Evolutionary conservation across 768 basidiomycete genomes (phyloP).

Genomic region (Agrocybe pediades): DNA sequence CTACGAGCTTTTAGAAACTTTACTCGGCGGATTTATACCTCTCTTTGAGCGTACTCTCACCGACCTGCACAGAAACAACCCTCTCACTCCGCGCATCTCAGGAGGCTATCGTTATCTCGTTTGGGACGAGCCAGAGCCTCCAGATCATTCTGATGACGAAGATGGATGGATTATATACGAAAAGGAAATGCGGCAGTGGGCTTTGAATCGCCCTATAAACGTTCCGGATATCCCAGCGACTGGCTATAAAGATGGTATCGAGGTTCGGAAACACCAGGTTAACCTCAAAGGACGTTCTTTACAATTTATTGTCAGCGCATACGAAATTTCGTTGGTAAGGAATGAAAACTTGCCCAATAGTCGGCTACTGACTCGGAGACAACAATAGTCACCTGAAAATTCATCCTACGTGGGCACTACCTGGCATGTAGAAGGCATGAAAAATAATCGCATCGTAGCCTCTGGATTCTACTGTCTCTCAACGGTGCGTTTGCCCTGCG

Average conservation of each 20-base stretch:
- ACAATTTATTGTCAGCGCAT: conserved; percentile 44
- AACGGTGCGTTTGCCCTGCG: conserved; percentile 29
- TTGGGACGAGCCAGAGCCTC: conserved; percentile 52
- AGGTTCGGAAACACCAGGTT: conserved; percentile 39
- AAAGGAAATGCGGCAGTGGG: conserved; percentile 43
- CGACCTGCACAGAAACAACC: conserved; percentile 53
- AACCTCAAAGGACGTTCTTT: conserved; percentile 37
- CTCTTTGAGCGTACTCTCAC: conserved; percentile 55
- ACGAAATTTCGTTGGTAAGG: conserved; percentile 44
- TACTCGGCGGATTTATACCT: conserved; percentile 41
- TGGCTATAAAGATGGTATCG: conserved; percentile 50
- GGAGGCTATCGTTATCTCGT: conserved; percentile 40
- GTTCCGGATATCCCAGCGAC: conserved; percentile 44
- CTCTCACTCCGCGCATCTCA: conserved; percentile 41
- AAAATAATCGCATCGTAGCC: conserved; percentile 51
- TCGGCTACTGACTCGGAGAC: neutral
- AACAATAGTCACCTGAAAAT: conserved; percentile 27
- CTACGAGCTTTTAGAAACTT: conserved; percentile 32
- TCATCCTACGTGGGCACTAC: conserved; percentile 32
- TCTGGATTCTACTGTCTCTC: conserved; percentile 43
- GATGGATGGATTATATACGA: conserved; percentile 47
- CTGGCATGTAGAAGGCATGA: conserved; percentile 58
- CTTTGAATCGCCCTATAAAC: conserved; percentile 41
- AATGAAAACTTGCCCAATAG: neutral
- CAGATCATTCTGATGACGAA: conserved; percentile 50